Conservation (phyloP, 768 basidiomycete species). For the Boletus coccyginus region DNA sequence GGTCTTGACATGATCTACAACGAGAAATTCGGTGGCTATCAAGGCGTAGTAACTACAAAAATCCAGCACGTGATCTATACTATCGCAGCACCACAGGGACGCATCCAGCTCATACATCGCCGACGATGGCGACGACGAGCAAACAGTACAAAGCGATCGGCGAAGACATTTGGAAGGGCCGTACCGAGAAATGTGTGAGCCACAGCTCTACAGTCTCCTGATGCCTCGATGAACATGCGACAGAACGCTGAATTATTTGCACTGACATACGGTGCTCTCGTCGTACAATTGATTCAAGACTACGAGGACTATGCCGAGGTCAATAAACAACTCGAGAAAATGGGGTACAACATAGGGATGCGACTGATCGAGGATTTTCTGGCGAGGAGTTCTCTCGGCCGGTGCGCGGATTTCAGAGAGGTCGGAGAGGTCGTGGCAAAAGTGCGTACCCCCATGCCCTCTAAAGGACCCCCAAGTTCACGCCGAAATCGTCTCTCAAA, state of each 20-base stretch:
- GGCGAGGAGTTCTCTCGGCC: slow-evolving; percentile 86
- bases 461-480: background rate
- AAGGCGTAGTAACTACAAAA: background rate
- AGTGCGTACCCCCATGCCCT: slow-evolving; percentile 41
- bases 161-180: slow-evolving; percentile 94
- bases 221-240: slow-evolving; percentile 14
- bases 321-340: slow-evolving; percentile 96
- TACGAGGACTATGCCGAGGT: slow-evolving; percentile 97
- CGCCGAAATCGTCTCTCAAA: slow-evolving; percentile 28
- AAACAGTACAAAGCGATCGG: slow-evolving; percentile 87
- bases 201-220: background rate
- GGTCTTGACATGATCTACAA: slow-evolving; percentile 69
- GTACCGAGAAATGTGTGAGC: slow-evolving; percentile 92
- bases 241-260: slow-evolving; percentile 98
- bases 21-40: background rate
- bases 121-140: slow-evolving; percentile 64
- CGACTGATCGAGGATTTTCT: slow-evolving; percentile 96
- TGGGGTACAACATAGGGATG: slow-evolving; percentile 98
- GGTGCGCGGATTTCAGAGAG: slow-evolving; percentile 91
- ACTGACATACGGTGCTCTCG: slow-evolving; percentile 94
- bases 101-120: background rate
- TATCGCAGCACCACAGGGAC: too few species aligned
- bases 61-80: slow-evolving; percentile 23
- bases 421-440: slow-evolving; percentile 95
- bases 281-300: slow-evolving; percentile 97